A percentile compares a stretch with the other conserved stretches of the same genome.
Conservation (phyloP, 768 basidiomycete genomes). For the Lyophyllum atratum region DNA sequence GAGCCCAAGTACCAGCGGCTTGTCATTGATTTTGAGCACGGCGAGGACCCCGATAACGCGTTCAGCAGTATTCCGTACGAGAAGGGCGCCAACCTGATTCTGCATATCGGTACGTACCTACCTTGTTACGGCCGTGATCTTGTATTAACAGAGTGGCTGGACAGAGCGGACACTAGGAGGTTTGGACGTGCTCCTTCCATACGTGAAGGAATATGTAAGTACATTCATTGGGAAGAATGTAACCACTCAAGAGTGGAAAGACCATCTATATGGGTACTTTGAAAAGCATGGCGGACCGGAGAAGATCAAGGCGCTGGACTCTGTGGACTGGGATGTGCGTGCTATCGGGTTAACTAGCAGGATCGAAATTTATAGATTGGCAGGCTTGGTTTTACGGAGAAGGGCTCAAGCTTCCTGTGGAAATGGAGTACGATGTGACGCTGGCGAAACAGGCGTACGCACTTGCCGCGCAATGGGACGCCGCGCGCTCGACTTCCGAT, state of each 20-base stretch:
- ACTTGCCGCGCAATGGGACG: slow-evolving; percentile 76
- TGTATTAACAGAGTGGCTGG: background rate
- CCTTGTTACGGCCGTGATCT: background rate
- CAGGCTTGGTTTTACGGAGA: slow-evolving; percentile 86
- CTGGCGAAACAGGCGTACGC: slow-evolving; percentile 70
- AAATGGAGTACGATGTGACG: slow-evolving; percentile 73
- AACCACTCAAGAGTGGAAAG: slow-evolving; percentile 82
- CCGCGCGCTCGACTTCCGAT: slow-evolving; percentile 50
- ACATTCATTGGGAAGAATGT: slow-evolving; percentile 85
- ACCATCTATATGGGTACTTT: slow-evolving; percentile 76
- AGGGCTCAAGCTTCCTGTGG: slow-evolving; percentile 70
- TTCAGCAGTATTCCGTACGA: slow-evolving; percentile 81
- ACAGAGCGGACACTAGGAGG: slow-evolving; percentile 78
- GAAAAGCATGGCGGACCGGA: slow-evolving; percentile 55
- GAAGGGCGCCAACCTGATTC: slow-evolving; percentile 87
- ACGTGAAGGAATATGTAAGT: slow-evolving; percentile 78
- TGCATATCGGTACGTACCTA: slow-evolving; percentile 66
- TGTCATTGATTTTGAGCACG: slow-evolving; percentile 70
- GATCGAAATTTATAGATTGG: background rate
- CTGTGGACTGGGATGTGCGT: slow-evolving; percentile 77
- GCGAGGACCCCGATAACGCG: slow-evolving; percentile 79
- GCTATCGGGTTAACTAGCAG: background rate
- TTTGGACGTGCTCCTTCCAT: slow-evolving; percentile 80
- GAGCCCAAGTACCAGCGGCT: slow-evolving; percentile 79
- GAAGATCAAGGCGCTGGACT: slow-evolving; percentile 65